Conservation (phyloP, 2,329 filamentous ascomycete genomes). For the Teratosphaeria zuluensis region DNA sequence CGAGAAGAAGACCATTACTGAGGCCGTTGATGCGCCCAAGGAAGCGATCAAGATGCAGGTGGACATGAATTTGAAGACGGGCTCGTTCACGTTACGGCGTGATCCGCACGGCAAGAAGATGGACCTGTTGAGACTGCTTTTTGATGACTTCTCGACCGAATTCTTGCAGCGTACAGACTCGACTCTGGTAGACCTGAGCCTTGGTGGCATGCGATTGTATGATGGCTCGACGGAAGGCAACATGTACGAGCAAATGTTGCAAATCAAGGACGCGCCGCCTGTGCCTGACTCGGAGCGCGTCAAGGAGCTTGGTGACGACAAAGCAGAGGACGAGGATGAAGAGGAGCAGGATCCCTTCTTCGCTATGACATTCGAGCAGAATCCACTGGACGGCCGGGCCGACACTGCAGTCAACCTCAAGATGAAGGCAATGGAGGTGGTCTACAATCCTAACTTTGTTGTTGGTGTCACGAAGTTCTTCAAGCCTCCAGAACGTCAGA, state of each 20-base stretch:
- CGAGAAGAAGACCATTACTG: constrained; percentile 81
- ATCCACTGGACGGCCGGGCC: constrained; percentile 83
- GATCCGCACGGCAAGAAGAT: constrained; percentile 66
- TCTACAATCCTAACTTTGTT: constrained; percentile 92
- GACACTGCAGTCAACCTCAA: constrained; percentile 86
- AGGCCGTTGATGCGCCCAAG: constrained; percentile 78
- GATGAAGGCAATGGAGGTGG: constrained; percentile 88
- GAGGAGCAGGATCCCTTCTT: constrained; percentile 73
- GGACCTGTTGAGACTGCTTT: constrained; percentile 83
- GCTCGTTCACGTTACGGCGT: constrained; percentile 88
- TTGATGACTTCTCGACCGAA: constrained; percentile 89
- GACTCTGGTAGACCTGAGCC: constrained; percentile 74
- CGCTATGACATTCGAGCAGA: constrained; percentile 83
- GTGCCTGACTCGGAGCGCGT: constrained; percentile 42
- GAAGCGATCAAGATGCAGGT: constrained; percentile 90
- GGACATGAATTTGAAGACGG: constrained; percentile 85
- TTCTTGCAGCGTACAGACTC: constrained; percentile 86
- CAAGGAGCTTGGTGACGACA: constrained; percentile 38
- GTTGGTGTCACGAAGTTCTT: constrained; percentile 92
- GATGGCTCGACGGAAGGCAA: constrained; percentile 90
- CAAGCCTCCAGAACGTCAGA: constrained; percentile 87
- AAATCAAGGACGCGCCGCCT: constrained; percentile 75
- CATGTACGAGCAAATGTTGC: constrained; percentile 87
- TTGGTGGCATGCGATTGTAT: constrained; percentile 87
- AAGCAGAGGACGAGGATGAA: constrained; percentile 32